Conservation (phyloP, 768 basidiomycete genomes). For the Leccinum barrowsii region DNA sequence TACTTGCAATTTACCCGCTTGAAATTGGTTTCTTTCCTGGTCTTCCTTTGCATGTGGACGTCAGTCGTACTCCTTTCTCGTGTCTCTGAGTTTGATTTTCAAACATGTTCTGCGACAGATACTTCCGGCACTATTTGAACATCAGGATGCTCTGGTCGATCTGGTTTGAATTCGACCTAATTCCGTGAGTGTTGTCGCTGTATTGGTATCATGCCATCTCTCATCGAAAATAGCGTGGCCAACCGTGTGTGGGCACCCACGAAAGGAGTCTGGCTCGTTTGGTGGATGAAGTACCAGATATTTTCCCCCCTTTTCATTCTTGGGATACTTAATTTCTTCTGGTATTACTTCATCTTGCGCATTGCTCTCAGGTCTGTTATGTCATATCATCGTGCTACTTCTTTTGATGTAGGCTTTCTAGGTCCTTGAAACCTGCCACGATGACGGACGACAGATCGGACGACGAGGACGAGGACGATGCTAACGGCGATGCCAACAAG, state of each 20-base stretch:
- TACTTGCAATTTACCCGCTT: slow-evolving; percentile 70
- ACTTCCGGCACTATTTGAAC: slow-evolving; percentile 93
- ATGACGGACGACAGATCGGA: slow-evolving; percentile 79
- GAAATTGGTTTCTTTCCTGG: slow-evolving; percentile 58
- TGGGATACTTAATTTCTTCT: slow-evolving; percentile 86
- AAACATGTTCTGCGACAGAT: slow-evolving; percentile 42
- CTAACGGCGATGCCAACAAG: slow-evolving; percentile 24
- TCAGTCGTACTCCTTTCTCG: slow-evolving; percentile 37
- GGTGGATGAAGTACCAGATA: slow-evolving; percentile 83
- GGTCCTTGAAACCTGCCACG: slow-evolving; percentile 46
- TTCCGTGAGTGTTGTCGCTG: slow-evolving; percentile 56
- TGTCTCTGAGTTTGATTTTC: background rate
- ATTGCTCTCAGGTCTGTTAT: slow-evolving; percentile 64
- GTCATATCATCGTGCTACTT: background rate
- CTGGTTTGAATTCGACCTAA: slow-evolving; percentile 69
- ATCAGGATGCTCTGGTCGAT: slow-evolving; percentile 84
- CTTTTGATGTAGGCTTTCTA: slow-evolving; percentile 27
- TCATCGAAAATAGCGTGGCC: slow-evolving; percentile 40
- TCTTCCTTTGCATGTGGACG: slow-evolving; percentile 79
- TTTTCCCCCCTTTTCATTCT: slow-evolving; percentile 71
- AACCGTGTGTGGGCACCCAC: slow-evolving; percentile 55
- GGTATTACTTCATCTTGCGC: slow-evolving; percentile 84
- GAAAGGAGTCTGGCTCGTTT: slow-evolving; percentile 63
- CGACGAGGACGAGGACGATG: slow-evolving; percentile 53
- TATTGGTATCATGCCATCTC: background rate